A percentile compares a stretch with the other conserved stretches of the same genome.
These are phyloP conservation scores for Plenodomus lindquistii DNA, from an alignment of 2,329 filamentous ascomycete genomes.

Conservation along the genomic window DNA sequence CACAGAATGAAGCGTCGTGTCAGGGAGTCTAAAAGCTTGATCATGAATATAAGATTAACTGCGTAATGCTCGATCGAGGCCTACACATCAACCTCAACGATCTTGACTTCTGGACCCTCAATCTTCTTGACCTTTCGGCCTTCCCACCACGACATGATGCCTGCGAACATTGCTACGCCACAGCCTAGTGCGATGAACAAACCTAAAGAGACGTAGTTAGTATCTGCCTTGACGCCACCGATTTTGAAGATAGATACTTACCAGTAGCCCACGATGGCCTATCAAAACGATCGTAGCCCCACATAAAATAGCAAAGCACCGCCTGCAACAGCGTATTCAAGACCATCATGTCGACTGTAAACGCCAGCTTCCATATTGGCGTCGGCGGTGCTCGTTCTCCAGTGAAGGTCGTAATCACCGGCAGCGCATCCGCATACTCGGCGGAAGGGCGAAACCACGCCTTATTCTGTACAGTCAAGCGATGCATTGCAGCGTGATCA, in stretches of 20 bases:
- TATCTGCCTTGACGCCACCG: slow-evolving; percentile 52
- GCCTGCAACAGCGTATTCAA: slow-evolving; percentile 78
- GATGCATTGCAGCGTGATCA: slow-evolving; percentile 55
- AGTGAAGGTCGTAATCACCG: slow-evolving; percentile 59
- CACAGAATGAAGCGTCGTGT: slow-evolving; percentile 60
- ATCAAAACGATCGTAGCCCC: slow-evolving; percentile 71
- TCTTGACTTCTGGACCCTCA: slow-evolving; percentile 25
- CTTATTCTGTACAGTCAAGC: slow-evolving; percentile 72
- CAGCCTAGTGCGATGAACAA: slow-evolving; percentile 73
- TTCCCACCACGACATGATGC: slow-evolving; percentile 70
- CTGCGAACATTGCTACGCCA: slow-evolving; percentile 67
- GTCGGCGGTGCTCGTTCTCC: slow-evolving; percentile 71
- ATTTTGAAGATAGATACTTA: neutral
- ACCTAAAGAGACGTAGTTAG: neutral
- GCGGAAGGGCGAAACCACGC: slow-evolving; percentile 74
- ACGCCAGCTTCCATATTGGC: slow-evolving; percentile 72
- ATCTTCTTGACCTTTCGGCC: slow-evolving; percentile 54
- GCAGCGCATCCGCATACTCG: slow-evolving; percentile 57
- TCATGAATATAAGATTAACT: neutral
- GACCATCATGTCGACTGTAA: slow-evolving; percentile 76
- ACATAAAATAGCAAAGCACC: slow-evolving; percentile 78
- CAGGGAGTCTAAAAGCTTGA: slow-evolving; percentile 57
- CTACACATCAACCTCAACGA: neutral
- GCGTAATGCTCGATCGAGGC: neutral
- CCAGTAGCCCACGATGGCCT: slow-evolving; percentile 74